Base-by-base conservation (phyloP, 1,139 yeast genomes). In the Nakaseomyces sp. region DNA sequence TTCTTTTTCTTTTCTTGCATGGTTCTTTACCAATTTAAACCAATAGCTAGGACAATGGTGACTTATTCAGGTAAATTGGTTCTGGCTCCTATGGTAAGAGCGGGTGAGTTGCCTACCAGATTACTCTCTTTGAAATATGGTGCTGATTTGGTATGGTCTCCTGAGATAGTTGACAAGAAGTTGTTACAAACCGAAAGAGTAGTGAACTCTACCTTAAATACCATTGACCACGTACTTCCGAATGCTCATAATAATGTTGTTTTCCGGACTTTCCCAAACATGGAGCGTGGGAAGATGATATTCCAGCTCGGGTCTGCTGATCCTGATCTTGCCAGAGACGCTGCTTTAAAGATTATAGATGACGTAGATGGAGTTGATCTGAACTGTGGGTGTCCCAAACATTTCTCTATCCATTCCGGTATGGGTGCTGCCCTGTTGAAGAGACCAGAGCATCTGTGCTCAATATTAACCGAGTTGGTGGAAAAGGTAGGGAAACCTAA, bases 311-410 rank as follows among this genome's bases (percentile, higher is more conserved):
- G 98, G 7, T 81, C 96, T 0, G 76, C 96, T 0, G 74, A 78
- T 50, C 81, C 97, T 0, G 81, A 77, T 1, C 65, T 88, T 17
- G 98, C 98, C 0, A 95, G 87, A 0, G 69, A 79, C 49, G 98
- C 96, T 0, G 96, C 95, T 0, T 67, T 72, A 45, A 71, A 80
- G 40, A 85, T 91, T 2, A 87, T 89, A 13, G 58, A 71, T 1
- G 98, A 91, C 62, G 97, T 91, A 1, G 88, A 80, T 49, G 97
- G 95, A 7, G 83, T 91, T 12, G 98, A 91, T 61, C 75, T 91
- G 49, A 91, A 91, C 62, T 87, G 96, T 35, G 98, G 98, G 4
- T 91, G 98, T 65, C 98, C 98, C 2, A 88, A 87, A 59, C 89
- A 82, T 48, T 86, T 85, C 56, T 80, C 88, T 1, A 73, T 87